Evolutionary conservation across 2,329 filamentous ascomycete genomes (phyloP), one percentile per base, ranked within the genome.

Genomic region (Colletotrichum cuscutae): DNA sequence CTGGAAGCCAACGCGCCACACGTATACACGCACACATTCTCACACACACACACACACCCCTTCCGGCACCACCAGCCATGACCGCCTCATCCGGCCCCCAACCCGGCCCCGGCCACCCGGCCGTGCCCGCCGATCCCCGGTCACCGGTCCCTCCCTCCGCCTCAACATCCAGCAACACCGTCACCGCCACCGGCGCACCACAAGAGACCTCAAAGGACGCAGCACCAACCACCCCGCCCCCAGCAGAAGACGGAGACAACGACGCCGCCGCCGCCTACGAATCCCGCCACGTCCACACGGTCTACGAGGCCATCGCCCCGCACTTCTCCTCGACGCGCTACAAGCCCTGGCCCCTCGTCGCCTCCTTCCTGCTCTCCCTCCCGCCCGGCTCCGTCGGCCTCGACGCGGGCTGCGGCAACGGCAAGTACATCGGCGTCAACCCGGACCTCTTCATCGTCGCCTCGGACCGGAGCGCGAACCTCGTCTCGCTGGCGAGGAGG

Each of bases 321-420:
- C 94, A 97, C 85, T 97, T 97, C 85, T 95, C 93, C 13, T 90
- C 92, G 19, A 96, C 94, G 26, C 89, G 91, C 74, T 89, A 93
- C 85, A 91, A 91, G 90, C 95, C 97, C 74, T 99, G 97, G 97
- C 97, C 97, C 26, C 92, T 97, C 77, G 94, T 98, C 68, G 90
- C 95, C 75, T 86, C 86, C 46, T 98, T 98, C 81, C 89, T 98
- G 46, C 84, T 86, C 62, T 84, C 86, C 37, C 89, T 93, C 60
- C 80, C 87, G 0, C 84, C 91, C 13, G 96, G 95, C 30, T 89
- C 94, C 62, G 84, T 98, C 68, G 97, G 97, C 11, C 87, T 98
- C 37, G 97, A 99, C 82, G 88, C 98, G 69, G 97, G 97, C 73
- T 98, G 97, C 83, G 97, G 97, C 72, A 99, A 99, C 84, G 97